phyloP scores from a whole-genome alignment of 2,329 filamentous ascomycete genomes.

The Aspergillus alliaceus region DNA sequence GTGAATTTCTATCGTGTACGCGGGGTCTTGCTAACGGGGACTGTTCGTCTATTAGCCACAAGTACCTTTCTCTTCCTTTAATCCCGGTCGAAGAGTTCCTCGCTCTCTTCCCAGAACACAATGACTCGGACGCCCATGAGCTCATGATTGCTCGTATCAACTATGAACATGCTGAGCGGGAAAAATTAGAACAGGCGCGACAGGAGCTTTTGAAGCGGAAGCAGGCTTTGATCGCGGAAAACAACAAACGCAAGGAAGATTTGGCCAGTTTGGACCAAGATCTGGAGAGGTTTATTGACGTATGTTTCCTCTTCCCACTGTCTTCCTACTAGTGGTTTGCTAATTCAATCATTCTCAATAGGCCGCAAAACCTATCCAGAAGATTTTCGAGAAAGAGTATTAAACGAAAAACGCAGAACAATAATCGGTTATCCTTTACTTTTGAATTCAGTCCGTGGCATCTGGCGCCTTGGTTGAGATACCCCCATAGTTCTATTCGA shows the following conservation, averaged over 20 bases:
- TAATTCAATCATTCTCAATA: conserved; percentile 35
- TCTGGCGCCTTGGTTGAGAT: conserved; percentile 26
- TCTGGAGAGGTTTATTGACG: conserved; percentile 90
- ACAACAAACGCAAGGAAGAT: conserved; percentile 92
- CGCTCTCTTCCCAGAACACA: conserved; percentile 70
- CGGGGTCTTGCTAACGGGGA: neutral
- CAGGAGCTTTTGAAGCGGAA: conserved; percentile 74
- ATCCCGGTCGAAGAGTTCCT: conserved; percentile 83
- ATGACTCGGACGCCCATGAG: conserved; percentile 70
- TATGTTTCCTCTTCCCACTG: conserved; percentile 43
- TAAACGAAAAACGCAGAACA: no score
- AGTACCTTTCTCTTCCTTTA: conserved; percentile 81
- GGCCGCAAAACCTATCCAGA: conserved; percentile 86
- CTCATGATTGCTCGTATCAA: conserved; percentile 89
- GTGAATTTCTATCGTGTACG: conserved; percentile 35
- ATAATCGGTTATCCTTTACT: no score
- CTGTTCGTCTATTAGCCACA: conserved; percentile 54
- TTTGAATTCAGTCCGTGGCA: conserved; percentile 10
- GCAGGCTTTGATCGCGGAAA: conserved; percentile 68
- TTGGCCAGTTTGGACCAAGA: conserved; percentile 87
- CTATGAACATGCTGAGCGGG: conserved; percentile 81
- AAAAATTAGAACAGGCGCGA: conserved; percentile 80
- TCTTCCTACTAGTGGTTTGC: neutral
- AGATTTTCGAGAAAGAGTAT: conserved; percentile 75
- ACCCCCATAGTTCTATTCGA: conserved; percentile 20